phyloP scores from a whole-genome alignment of 768 basidiomycete species.

The Myochromella boudieri region DNA sequence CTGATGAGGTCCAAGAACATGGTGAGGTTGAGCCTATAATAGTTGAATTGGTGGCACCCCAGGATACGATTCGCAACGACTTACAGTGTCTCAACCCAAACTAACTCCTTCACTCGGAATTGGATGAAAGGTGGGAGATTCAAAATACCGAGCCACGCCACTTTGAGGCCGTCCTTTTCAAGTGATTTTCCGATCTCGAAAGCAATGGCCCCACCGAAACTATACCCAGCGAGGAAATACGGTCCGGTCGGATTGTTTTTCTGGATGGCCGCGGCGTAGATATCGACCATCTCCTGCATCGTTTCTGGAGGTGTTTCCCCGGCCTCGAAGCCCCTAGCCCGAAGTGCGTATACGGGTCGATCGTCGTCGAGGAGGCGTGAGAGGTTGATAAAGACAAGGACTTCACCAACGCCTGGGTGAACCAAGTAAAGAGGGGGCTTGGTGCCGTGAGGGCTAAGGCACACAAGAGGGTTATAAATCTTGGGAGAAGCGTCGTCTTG shows the following conservation, averaged over 20 bases:
- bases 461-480: slow-evolving; percentile 1
- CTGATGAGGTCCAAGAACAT: slow-evolving; percentile 1
- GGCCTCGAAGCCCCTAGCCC: slow-evolving; percentile 1
- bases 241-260: not conserved
- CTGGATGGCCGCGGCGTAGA: not conserved
- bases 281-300: not conserved
- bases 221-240: slow-evolving; percentile 1
- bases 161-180: not conserved
- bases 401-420: slow-evolving; percentile 1
- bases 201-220: slow-evolving; percentile 1
- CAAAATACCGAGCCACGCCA: slow-evolving; percentile 1
- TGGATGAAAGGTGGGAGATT: slow-evolving; percentile 3
- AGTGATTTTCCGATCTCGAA: not conserved
- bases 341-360: slow-evolving; percentile 1
- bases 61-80: too few relatives aligned
- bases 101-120: not conserved
- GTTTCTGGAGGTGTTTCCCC: not conserved
- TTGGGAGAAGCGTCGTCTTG: not conserved
- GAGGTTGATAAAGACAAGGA: slow-evolving; percentile 6
- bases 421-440: slow-evolving; percentile 3
- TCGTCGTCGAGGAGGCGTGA: not conserved
- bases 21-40: not conserved
- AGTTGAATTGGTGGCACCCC: too few relatives aligned
- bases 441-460: not conserved
- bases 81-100: slow-evolving; percentile 2